Percentiles rank a stretch among this genome's conserved stretches.
phyloP scores from a whole-genome alignment of 805 yeast genomes.

The Teunomyces lycoperdinae region DNA sequence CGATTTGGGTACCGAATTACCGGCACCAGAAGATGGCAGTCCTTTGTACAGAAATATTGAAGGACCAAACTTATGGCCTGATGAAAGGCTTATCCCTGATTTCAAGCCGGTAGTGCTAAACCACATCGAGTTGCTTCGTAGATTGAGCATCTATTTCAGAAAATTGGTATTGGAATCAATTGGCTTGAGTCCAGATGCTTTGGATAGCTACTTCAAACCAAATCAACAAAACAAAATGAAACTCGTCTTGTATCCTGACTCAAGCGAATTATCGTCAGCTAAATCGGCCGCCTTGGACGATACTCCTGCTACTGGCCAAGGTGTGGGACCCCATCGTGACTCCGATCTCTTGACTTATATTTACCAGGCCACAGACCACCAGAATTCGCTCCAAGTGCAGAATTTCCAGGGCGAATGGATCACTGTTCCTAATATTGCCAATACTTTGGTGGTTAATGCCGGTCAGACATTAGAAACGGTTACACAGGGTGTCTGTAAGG shows the following conservation, averaged over 20 bases:
- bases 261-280: conserved; percentile 18
- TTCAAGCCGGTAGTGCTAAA: conserved; percentile 40
- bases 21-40: conserved; percentile 37
- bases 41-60: conserved; percentile 48
- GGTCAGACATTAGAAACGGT: conserved; percentile 63
- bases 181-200: conserved; percentile 42
- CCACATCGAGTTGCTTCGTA: conserved; percentile 47
- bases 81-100: conserved; percentile 36
- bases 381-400: conserved; percentile 53
- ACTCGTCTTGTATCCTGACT: conserved; percentile 56
- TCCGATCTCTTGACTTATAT: conserved; percentile 60
- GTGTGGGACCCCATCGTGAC: conserved; percentile 68
- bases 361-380: conserved; percentile 51
- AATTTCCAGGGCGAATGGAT: conserved; percentile 57
- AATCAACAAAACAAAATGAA: conserved; percentile 54
- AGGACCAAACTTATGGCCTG: conserved; percentile 60
- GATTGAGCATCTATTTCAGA: conserved; percentile 41
- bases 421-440: conserved; percentile 47
- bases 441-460: conserved; percentile 52
- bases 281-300: conserved; percentile 26
- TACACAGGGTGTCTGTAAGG: conserved; percentile 56
- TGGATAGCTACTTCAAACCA: conserved; percentile 50
- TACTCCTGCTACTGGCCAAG: conserved; percentile 37
- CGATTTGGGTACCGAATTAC: conserved; percentile 54
- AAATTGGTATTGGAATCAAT: conserved; percentile 54